Evolutionary conservation across 1,284 basidiomycete genomes (phyloP).

Genomic region (Phlebopus sp.): DNA sequence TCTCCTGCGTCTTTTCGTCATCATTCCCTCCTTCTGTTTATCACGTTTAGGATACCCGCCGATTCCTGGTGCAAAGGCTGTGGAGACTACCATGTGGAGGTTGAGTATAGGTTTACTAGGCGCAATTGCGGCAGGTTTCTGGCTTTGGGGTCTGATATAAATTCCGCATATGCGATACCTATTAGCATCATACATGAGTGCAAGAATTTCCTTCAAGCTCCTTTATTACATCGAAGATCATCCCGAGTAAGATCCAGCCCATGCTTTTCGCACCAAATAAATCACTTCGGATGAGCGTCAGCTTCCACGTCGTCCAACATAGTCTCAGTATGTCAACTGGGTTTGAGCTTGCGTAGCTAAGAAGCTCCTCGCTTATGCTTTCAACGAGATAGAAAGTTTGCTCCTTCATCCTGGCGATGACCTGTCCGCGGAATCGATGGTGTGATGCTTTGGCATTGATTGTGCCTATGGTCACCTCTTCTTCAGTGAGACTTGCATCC

Average conservation of each 20-base stretch:
- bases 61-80: constrained; percentile 8
- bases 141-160: constrained; percentile 10
- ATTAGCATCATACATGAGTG: too few species aligned
- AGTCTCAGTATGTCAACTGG: not conserved
- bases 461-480: constrained; percentile 60
- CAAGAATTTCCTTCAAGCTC: constrained; percentile 33
- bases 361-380: constrained; percentile 43
- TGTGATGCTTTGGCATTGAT: constrained; percentile 60
- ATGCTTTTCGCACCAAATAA: constrained; percentile 59
- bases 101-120: constrained; percentile 41
- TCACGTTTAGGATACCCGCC: constrained; percentile 17
- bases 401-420: constrained; percentile 53
- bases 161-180: not conserved
- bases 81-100: constrained; percentile 42
- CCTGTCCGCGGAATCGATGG: constrained; percentile 48
- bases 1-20: constrained; percentile 34
- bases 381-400: constrained; percentile 51
- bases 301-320: constrained; percentile 44
- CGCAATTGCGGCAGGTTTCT: constrained; percentile 17
- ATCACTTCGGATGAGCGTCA: constrained; percentile 37
- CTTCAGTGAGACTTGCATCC: constrained; percentile 50
- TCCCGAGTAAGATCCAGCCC: constrained; percentile 55
- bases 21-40: constrained; percentile 22
- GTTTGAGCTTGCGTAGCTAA: not conserved
- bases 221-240: constrained; percentile 45